These are phyloP conservation scores for Gossypium schwendimanii DNA, from an alignment of 441 rosid species.

Conservation along the genomic window DNA sequence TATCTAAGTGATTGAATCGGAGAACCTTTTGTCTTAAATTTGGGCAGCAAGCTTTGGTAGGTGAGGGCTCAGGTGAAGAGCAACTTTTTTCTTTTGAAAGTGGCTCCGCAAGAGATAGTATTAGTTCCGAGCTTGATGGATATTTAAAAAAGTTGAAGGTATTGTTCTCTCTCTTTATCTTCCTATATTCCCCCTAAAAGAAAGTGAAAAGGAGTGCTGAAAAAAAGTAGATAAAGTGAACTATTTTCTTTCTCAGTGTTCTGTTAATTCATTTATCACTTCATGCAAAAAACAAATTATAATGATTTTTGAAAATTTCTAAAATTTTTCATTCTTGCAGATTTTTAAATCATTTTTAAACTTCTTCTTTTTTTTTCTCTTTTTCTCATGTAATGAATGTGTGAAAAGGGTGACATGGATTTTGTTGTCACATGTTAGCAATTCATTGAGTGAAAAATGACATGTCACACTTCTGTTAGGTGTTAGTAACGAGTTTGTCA, in stretches of 20 bases:
- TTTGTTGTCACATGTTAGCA: no score
- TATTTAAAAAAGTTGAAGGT: constrained; percentile 74
- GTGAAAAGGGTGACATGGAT: no score
- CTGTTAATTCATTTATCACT: not conserved
- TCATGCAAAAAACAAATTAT: not conserved
- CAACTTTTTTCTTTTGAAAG: constrained; percentile 61
- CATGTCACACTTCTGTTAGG: no score
- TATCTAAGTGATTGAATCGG: not conserved
- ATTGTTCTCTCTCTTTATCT: constrained; percentile 11
- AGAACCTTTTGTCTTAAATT: not conserved
- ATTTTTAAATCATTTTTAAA: no score
- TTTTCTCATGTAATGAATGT: no score
- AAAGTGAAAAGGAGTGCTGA: not conserved
- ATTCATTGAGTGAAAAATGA: no score
- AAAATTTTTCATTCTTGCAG: no score
- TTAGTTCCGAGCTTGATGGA: constrained; percentile 56
- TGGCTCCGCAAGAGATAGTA: constrained; percentile 42
- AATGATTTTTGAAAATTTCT: not conserved
- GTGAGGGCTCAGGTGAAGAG: constrained; percentile 68
- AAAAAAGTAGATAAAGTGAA: not conserved
- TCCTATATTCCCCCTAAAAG: not conserved
- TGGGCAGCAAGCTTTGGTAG: constrained; percentile 78
- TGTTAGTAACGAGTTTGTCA: no score
- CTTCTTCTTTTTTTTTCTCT: no score
- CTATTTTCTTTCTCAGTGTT: not conserved